These are phyloP conservation scores for Pseudogymnoascus sp. DNA, from an alignment of 2,329 filamentous ascomycete genomes.

Conservation along the genomic window DNA sequence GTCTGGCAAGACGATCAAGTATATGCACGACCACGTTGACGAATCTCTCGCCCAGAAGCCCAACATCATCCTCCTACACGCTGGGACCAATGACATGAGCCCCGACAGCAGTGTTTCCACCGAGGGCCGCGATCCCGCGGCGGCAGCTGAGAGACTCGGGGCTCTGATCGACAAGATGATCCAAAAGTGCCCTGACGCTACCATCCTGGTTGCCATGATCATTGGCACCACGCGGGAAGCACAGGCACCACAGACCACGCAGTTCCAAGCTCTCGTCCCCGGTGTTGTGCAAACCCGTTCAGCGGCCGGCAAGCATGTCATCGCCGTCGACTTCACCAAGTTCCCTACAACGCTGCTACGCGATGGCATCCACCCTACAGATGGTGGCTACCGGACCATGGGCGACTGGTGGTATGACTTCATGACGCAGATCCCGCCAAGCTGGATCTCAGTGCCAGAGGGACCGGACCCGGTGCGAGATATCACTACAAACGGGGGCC, in stretches of 20 bases:
- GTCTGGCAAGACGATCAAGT: slow-evolving; percentile 24
- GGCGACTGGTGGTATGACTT: not conserved
- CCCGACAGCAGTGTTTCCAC: not conserved
- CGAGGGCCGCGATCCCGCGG: slow-evolving; percentile 16
- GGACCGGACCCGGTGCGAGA: not conserved
- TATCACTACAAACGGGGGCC: not conserved
- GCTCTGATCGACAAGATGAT: slow-evolving; percentile 27
- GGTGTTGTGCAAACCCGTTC: not conserved
- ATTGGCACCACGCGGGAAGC: slow-evolving; percentile 14
- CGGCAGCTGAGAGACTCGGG: slow-evolving; percentile 28
- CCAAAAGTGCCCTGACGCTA: slow-evolving; percentile 24
- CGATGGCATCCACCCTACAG: not conserved
- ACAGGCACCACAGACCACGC: not conserved
- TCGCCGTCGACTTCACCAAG: not conserved
- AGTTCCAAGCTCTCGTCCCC: not conserved
- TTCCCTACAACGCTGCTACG: not conserved
- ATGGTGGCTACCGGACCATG: not conserved
- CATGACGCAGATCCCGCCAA: not conserved
- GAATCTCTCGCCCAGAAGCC: slow-evolving; percentile 18
- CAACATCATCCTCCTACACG: slow-evolving; percentile 27
- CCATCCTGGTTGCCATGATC: slow-evolving; percentile 31
- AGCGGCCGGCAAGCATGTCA: not conserved
- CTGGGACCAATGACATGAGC: slow-evolving; percentile 29
- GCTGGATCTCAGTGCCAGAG: not conserved
- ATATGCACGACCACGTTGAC: slow-evolving; percentile 20